phyloP scores from a whole-genome alignment of 805 yeast species.

The Saturnispora besseyi region DNA sequence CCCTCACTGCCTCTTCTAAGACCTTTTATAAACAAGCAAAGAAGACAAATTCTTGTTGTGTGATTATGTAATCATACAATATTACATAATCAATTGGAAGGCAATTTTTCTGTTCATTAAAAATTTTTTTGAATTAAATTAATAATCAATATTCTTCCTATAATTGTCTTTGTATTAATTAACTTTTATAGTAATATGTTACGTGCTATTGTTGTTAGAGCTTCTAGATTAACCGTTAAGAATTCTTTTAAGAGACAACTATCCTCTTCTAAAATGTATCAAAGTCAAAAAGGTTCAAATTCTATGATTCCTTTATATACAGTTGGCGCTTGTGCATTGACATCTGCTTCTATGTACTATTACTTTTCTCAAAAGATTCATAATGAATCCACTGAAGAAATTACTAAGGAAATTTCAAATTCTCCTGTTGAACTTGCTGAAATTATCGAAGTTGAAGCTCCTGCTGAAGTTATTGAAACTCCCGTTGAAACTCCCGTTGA shows the following conservation, averaged over 20 bases:
- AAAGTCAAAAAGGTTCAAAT: background rate
- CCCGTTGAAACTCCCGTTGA: background rate
- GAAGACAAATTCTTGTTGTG: conserved; percentile 86
- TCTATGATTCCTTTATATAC: conserved; percentile 9
- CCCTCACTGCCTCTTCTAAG: conserved; percentile 76
- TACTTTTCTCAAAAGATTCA: conserved; percentile 9
- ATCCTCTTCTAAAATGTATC: background rate
- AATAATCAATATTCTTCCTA: background rate
- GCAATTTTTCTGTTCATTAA: no score
- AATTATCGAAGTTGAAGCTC: conserved; percentile 9
- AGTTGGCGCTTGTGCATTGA: conserved; percentile 13
- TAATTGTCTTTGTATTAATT: background rate
- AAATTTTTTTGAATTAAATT: no score
- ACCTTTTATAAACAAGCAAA: conserved; percentile 97
- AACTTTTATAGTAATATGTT: background rate
- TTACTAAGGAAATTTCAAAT: conserved; percentile 7
- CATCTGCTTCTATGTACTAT: conserved; percentile 13
- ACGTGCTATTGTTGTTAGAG: background rate
- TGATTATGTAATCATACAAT: conserved; percentile 44
- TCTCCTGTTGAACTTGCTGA: conserved; percentile 13
- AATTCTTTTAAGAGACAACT: background rate
- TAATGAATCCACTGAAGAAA: conserved; percentile 11
- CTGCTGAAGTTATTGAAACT: background rate
- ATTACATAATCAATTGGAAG: background rate
- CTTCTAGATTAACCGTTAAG: background rate